Percentiles rank a stretch among this genome's conserved stretches.
Evolutionary conservation across 768 basidiomycete species (phyloP).

Genomic region (Tremella mesenterica): DNA sequence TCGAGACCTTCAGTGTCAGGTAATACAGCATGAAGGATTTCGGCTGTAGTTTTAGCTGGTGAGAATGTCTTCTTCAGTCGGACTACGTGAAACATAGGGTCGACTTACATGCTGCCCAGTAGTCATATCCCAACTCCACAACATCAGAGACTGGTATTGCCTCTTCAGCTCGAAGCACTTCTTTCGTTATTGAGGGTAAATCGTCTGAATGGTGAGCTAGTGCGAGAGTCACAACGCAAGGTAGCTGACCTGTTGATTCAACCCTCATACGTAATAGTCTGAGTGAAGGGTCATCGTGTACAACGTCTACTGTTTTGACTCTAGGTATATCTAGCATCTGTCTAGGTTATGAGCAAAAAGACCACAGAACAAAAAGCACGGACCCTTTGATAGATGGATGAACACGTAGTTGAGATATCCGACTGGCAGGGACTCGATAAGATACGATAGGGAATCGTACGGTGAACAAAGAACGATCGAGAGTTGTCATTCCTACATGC

Average conservation of each 20-base stretch:
- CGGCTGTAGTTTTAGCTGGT: constrained; percentile 37
- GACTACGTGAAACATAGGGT: neutral
- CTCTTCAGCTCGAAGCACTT: constrained; percentile 54
- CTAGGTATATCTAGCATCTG: constrained; percentile 24
- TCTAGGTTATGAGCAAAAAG: constrained; percentile 6
- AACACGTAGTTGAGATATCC: constrained; percentile 50
- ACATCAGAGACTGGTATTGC: constrained; percentile 55
- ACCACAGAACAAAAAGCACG: constrained; percentile 3
- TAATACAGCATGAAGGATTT: constrained; percentile 70
- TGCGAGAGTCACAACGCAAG: neutral
- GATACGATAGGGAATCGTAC: constrained; percentile 62
- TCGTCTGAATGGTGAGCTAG: constrained; percentile 56
- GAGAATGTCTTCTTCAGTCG: neutral
- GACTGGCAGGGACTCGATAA: constrained; percentile 54
- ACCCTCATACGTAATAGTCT: constrained; percentile 64
- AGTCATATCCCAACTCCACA: constrained; percentile 67
- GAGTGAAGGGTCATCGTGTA: constrained; percentile 40
- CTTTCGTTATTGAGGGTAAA: constrained; percentile 53
- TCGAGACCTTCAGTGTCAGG: constrained; percentile 69
- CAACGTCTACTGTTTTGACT: constrained; percentile 14
- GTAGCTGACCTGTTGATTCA: constrained; percentile 53
- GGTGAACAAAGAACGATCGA: constrained; percentile 49
- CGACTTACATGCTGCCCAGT: constrained; percentile 72
- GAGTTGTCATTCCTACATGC: neutral
- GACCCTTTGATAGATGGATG: constrained; percentile 32